A percentile compares a stretch with the other conserved stretches of the same genome.
These are phyloP conservation scores for Hevea brasiliensis DNA, from an alignment of 345 rosid genomes.

Conservation along the genomic window DNA sequence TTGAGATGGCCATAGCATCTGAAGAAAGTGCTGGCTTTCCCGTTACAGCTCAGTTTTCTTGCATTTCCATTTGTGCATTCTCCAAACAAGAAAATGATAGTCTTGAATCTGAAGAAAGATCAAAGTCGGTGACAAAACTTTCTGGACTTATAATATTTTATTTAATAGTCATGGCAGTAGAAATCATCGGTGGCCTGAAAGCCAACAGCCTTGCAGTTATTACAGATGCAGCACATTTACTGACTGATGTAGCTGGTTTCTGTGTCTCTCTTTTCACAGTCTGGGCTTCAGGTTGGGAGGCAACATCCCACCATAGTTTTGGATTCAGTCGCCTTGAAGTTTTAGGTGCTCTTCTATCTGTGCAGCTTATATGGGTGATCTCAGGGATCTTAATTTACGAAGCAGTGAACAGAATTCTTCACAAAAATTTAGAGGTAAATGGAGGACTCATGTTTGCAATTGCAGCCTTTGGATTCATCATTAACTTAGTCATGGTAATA, in stretches of 20 bases:
- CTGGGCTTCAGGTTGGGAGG: constrained; percentile 77
- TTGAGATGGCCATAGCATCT: constrained; percentile 39
- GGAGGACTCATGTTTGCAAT: constrained; percentile 72
- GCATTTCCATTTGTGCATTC: constrained; percentile 44
- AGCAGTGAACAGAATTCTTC: constrained; percentile 60
- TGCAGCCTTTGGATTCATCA: constrained; percentile 70
- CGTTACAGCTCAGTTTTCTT: constrained; percentile 16
- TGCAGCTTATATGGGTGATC: constrained; percentile 80
- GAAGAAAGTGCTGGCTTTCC: constrained; percentile 26
- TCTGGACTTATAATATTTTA: constrained; percentile 46
- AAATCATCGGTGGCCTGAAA: constrained; percentile 65
- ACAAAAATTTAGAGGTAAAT: constrained; percentile 43
- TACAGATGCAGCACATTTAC: constrained; percentile 77
- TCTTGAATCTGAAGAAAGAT: constrained; percentile 43
- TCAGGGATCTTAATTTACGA: constrained; percentile 62
- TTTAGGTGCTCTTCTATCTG: constrained; percentile 77
- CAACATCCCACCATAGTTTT: constrained; percentile 58
- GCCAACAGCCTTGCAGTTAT: constrained; percentile 83
- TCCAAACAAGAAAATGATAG: constrained; percentile 36
- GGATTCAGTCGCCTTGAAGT: constrained; percentile 77
- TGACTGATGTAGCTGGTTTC: constrained; percentile 65
- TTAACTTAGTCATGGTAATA: constrained; percentile 61
- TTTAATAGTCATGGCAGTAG: constrained; percentile 51
- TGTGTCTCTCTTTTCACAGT: constrained; percentile 61
- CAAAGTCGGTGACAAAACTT: constrained; percentile 49